Conservation (phyloP, 768 basidiomycete species). For the Mycena alexandri region DNA sequence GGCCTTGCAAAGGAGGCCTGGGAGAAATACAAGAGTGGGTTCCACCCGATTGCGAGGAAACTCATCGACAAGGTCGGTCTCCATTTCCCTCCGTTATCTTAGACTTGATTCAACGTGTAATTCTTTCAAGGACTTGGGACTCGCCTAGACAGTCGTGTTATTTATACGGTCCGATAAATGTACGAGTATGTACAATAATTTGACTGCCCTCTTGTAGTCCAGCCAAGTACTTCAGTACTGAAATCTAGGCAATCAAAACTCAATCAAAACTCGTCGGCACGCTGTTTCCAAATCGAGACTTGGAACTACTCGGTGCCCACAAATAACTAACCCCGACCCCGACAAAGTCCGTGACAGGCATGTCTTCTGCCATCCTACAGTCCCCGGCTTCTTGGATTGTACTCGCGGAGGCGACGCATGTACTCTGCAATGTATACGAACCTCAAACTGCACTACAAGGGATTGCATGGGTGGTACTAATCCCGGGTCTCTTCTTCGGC, state of each 20-base stretch:
- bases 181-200: too few species aligned
- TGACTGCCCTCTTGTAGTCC: too few species aligned
- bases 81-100: not conserved
- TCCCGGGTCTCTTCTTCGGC: not conserved
- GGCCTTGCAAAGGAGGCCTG: conserved; percentile 67
- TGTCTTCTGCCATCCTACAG: too few species aligned
- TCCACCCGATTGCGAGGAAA: conserved; percentile 84
- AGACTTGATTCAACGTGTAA: not conserved
- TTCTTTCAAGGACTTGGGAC: conserved; percentile 23
- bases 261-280: too few species aligned
- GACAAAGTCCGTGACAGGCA: too few species aligned
- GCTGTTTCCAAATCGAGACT: too few species aligned
- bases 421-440: conserved; percentile 6
- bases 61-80: conserved; percentile 78
- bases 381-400: not conserved
- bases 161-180: too few species aligned
- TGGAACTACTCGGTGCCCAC: too few species aligned
- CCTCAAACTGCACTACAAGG: conserved; percentile 8
- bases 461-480: not conserved
- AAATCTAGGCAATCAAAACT: too few species aligned
- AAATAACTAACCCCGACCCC: too few species aligned
- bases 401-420: not conserved
- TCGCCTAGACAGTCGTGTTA: conserved; percentile 4
- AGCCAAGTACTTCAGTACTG: too few species aligned
- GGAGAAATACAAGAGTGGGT: conserved; percentile 59